Percentiles rank a stretch among this genome's conserved stretches.
phyloP scores from a whole-genome alignment of 2,329 filamentous ascomycete species.

The Calonectria ilicicola region DNA sequence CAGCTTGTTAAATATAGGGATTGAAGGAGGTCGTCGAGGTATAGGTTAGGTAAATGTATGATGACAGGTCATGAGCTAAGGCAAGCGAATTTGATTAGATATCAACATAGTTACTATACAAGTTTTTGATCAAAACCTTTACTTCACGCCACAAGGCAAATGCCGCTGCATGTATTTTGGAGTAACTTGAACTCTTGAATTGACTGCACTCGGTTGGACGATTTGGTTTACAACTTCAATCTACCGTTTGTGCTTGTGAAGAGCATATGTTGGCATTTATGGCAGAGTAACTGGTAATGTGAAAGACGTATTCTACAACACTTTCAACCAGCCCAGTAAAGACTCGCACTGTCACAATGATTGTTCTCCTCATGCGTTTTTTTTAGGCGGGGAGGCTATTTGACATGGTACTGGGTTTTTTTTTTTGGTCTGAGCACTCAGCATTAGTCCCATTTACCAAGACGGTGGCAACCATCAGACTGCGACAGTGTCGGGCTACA shows the following conservation, averaged over 20 bases:
- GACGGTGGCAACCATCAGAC: neutral
- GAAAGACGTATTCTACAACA: too few species aligned
- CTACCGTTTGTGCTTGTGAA: too few species aligned
- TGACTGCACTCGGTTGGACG: too few species aligned
- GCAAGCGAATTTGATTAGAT: neutral
- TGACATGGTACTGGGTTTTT: too few species aligned
- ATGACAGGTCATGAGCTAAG: neutral
- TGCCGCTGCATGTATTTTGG: too few species aligned
- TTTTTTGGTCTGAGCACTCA: neutral
- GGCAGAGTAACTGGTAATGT: too few species aligned
- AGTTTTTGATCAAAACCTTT: neutral
- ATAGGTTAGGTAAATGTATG: neutral
- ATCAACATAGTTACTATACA: neutral
- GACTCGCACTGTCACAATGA: neutral
- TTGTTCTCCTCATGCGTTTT: neutral
- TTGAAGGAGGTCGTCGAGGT: neutral
- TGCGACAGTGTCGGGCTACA: neutral
- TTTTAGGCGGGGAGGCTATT: too few species aligned
- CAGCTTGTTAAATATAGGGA: neutral
- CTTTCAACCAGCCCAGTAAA: too few species aligned
- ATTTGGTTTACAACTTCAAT: too few species aligned
- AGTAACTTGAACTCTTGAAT: too few species aligned
- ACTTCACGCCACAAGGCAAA: too few species aligned
- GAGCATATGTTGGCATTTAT: too few species aligned
- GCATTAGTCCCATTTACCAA: neutral